phyloP scores from a whole-genome alignment of 169 alveolate genomes.

The Toxoplasma gondii region DNA sequence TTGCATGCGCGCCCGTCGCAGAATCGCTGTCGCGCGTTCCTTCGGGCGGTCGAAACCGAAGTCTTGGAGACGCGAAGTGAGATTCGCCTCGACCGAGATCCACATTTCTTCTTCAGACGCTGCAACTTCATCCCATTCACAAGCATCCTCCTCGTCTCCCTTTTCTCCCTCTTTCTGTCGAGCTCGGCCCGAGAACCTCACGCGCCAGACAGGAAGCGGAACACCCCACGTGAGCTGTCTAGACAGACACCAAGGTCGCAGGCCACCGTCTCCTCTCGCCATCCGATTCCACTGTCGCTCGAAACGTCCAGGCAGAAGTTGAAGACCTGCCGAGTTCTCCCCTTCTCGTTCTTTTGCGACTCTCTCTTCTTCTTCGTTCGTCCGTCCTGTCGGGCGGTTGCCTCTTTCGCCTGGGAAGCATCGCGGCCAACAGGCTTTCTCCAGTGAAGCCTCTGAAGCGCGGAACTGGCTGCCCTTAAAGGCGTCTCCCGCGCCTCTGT shows the following conservation, averaged over 20 bases:
- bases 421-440: background rate
- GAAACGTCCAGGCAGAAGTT: background rate
- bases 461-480: too few relatives aligned
- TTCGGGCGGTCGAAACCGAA: background rate
- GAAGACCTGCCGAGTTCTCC: background rate
- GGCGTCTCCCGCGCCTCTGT: too few relatives aligned
- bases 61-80: background rate
- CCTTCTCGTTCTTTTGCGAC: background rate
- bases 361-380: background rate
- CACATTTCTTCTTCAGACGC: background rate
- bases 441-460: background rate
- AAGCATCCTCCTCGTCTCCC: background rate
- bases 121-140: background rate
- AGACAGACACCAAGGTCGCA: conserved; percentile 98
- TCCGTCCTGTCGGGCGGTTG: too few relatives aligned
- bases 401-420: too few relatives aligned
- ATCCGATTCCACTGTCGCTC: background rate
- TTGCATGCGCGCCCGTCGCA: background rate
- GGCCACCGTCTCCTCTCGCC: conserved; percentile 72
- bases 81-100: background rate
- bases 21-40: background rate
- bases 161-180: background rate
- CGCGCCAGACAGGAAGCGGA: conserved; percentile 96
- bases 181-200: background rate
- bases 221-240: conserved; percentile 99